Percentiles rank a stretch among this genome's conserved stretches.
Evolutionary conservation across 2,329 filamentous ascomycete genomes (phyloP).

Genomic region (Trichophyton schoenleinii): DNA sequence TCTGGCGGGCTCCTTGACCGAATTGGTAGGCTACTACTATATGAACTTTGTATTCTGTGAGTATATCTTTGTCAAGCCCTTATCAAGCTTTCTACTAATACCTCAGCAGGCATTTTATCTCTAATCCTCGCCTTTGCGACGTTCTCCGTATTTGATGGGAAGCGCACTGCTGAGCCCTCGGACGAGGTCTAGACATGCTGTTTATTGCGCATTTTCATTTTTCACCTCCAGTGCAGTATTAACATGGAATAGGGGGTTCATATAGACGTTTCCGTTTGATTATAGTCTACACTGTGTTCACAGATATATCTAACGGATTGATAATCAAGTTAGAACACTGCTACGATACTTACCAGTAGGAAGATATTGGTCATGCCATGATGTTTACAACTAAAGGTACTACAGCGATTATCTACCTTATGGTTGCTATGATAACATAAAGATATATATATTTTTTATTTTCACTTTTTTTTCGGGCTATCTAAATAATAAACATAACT

Average conservation of each 20-base stretch:
- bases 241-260: too few species aligned
- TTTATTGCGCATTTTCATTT: too few species aligned
- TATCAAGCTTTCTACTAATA: not conserved
- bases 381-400: not conserved
- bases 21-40: not conserved
- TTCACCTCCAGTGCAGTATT: too few species aligned
- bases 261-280: too few species aligned
- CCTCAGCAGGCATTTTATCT: not conserved
- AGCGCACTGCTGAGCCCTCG: not conserved
- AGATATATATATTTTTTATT: too few species aligned
- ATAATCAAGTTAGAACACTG: not conserved
- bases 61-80: not conserved
- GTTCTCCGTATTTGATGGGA: not conserved
- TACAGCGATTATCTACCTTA: not conserved
- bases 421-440: not conserved
- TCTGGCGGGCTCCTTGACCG: not conserved
- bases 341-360: not conserved
- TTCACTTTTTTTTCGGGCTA: too few species aligned
- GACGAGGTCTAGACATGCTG: too few species aligned
- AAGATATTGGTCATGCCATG: too few species aligned
- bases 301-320: not conserved
- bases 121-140: not conserved
- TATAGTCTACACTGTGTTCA: too few species aligned
- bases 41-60: not conserved
- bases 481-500: too few species aligned